Evolutionary conservation across 768 basidiomycete species (phyloP), one percentile per base, ranked within the genome.

Genomic region (Rossbeevera mucosa): DNA sequence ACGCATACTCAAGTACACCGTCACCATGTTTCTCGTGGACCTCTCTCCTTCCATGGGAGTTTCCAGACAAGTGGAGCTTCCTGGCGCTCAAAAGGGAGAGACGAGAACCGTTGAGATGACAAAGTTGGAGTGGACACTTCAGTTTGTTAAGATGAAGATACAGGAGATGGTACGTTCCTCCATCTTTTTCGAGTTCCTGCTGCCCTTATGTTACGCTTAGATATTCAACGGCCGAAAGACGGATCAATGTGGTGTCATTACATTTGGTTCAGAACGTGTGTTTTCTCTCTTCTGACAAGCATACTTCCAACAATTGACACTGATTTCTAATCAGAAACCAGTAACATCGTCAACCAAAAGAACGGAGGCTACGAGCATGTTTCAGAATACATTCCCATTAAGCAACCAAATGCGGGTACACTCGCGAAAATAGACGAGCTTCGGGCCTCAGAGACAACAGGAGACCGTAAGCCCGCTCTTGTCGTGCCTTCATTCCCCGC

Each of bases 151-250:
- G 66, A 79, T 92, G 58, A 93, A 93, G 68, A 80, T 94, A 29
- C 91, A 95, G 64, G 89, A 94, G 55, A 93, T 95, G 86, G 91
- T 90, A 49, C 9, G 67, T 63, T 14, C 12, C 24, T n/a, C 26
- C 4, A 16, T 47, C 28, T 44, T 20, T 38, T 12, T 33, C 2
- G 5, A 29, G 2, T 38, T 22, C 14, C 44, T 24, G 25, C 1
- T 13, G 11, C 40, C 48, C 33, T 50, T 11, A 59, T 18, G 12
- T 5, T 25, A 1, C 18, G 12, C 7, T 24, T 51, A 98, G 94
- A 93, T 97, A 58, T 93, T 85, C 64, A 83, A 88, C 58, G 89
- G 86, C 13, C 78, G 94, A 38, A 96, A 95, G 74, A 97, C 94
- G 9, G 94, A 95, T 64, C 85, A 91, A 64, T 91, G 92, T 64